phyloP scores from a whole-genome alignment of 495 filamentous ascomycete species.

The Penicillium tannophilum region DNA sequence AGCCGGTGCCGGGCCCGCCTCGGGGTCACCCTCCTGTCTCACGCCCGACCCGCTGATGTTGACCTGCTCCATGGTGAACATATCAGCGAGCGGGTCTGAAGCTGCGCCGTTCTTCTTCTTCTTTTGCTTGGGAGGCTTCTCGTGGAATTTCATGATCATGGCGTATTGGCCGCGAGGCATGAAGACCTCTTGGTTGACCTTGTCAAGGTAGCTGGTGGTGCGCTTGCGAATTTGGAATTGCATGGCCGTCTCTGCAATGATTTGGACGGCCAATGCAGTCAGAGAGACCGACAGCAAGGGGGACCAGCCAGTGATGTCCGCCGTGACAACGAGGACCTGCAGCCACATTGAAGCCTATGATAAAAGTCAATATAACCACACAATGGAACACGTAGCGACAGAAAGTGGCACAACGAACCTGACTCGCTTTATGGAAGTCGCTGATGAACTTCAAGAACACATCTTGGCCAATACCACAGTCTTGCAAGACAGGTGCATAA shows the following conservation, averaged over 20 bases:
- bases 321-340: conserved; percentile 15
- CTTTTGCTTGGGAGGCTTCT: conserved; percentile 13
- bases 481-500: conserved; percentile 13
- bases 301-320: conserved; percentile 10
- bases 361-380: not conserved
- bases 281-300: conserved; percentile 7
- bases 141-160: conserved; percentile 48
- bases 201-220: conserved; percentile 28
- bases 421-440: conserved; percentile 17
- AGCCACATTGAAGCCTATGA: conserved; percentile 16
- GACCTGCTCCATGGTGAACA: conserved; percentile 18
- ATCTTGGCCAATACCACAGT: conserved; percentile 20
- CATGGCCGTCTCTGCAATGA: conserved; percentile 13
- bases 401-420: conserved; percentile 4
- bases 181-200: conserved; percentile 59
- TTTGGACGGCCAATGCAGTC: conserved; percentile 8
- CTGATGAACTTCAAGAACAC: conserved; percentile 19
- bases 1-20: not conserved
- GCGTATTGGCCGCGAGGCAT: conserved; percentile 56
- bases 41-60: conserved; percentile 4
- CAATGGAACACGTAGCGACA: not conserved
- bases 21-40: not conserved
- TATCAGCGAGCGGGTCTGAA: not conserved
- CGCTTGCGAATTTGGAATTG: conserved; percentile 18
- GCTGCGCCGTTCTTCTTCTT: not conserved